Base-by-base conservation (phyloP, 345 rosid species). In the Clausena lansium region DNA sequence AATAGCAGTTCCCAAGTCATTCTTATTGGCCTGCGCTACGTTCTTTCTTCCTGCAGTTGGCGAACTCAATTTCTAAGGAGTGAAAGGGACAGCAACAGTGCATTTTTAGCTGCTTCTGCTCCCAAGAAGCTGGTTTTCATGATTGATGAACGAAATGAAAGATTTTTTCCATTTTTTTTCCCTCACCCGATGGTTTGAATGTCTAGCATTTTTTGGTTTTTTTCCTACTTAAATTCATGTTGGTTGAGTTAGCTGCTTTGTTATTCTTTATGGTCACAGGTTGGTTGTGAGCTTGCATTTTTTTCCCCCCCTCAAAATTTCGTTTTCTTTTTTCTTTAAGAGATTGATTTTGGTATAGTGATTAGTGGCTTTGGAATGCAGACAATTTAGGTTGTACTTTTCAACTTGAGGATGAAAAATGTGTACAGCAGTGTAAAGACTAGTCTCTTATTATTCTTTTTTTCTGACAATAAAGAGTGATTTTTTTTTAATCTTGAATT, bases 101-200 rank as follows among this genome's bases (percentile, higher is more conserved):
- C 93, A 78, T 92, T 90, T 91, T 87, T 86, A 87, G 94, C 95
- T 91, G 94, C 91, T 87, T 92, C 93, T 91, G 93, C 88, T 86
- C 95, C 91, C 90, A 75, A 86, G 85, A 85, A 86, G 83, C 79
- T 77, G 83, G 83, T 79, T 76, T 82, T 27, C 77, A 57, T 70
- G 76, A 70, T 79, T 72, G 78, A 71, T 75, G 66, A 62, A 77
- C 77, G 38, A 77, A 76, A 79, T 28, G 62, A 70, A 59, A 79
- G n/a, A 60, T 72, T 77, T 81, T 76, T 78, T 33, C 70, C 60
- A 2, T 6, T 4, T 22, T 74, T 74, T 80, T 62, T 72, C 30
- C 64, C 47, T 71, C 77, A 80, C 77, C n/a, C 70, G 79, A 76
- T 72, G 77, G 77, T 81, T 74, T 83, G 90, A 77, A 74, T 74